A percentile compares a stretch with the other conserved stretches of the same genome.
Evolutionary conservation across 2,329 filamentous ascomycete species (phyloP).

Genomic region (Pseudophaeomoniella oleicola): DNA sequence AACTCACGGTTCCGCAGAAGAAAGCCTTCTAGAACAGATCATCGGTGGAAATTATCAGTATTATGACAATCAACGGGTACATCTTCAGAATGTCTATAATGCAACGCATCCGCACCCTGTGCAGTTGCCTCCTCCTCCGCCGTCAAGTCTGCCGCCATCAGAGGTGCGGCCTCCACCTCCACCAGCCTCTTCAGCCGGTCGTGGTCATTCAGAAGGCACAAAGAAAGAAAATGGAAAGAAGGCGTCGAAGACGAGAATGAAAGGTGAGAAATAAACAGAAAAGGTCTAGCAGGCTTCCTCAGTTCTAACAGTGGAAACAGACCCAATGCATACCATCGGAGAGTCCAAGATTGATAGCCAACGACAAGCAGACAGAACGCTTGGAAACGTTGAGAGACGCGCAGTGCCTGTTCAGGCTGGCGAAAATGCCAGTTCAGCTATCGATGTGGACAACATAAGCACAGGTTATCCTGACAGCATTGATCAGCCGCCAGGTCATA

Average conservation of each 20-base stretch:
- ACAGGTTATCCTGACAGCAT: no score
- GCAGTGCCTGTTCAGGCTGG: no score
- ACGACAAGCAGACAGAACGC: no score
- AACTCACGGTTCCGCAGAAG: slow-evolving; percentile 6
- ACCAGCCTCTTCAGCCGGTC: no score
- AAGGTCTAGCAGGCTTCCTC: background rate
- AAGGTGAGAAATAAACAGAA: background rate
- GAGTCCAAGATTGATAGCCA: no score
- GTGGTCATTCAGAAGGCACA: no score
- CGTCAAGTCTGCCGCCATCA: background rate
- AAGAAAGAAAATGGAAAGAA: background rate
- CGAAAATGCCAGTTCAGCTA: no score
- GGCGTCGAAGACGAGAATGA: background rate
- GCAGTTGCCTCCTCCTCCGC: background rate
- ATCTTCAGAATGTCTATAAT: slow-evolving; percentile 36
- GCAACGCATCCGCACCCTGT: background rate
- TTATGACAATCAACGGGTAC: slow-evolving; percentile 55
- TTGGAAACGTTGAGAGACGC: no score
- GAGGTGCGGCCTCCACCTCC: slow-evolving; percentile 1
- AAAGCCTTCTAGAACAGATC: slow-evolving; percentile 56
- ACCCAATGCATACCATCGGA: no score
- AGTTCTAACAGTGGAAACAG: no score
- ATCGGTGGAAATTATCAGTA: slow-evolving; percentile 66
- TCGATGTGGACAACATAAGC: no score
- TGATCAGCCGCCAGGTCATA: no score